A percentile compares a stretch with the other conserved stretches of the same genome.
phyloP scores from a whole-genome alignment of 257 asterid genomes.

The Verbena officinalis region DNA sequence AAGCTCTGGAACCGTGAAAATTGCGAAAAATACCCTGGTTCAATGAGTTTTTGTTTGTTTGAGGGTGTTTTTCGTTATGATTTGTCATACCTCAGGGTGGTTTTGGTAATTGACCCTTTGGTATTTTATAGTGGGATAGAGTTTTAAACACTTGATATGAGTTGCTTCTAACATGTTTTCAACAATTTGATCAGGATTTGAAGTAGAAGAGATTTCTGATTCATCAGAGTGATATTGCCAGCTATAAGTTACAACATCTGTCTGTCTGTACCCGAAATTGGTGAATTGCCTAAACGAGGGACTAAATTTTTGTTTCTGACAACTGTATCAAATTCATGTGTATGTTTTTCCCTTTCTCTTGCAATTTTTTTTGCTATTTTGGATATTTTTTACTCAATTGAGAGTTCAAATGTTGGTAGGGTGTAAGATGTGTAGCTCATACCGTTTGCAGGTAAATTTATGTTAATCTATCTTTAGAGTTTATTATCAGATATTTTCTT shows the following conservation, averaged over 20 bases:
- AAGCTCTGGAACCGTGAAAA: no score
- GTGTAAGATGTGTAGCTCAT: conserved; percentile 14
- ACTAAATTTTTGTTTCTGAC: conserved; percentile 14
- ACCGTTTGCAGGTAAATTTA: conserved; percentile 15
- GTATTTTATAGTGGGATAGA: background rate
- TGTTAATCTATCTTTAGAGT: conserved; percentile 1
- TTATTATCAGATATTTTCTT: background rate
- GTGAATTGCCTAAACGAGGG: conserved; percentile 4
- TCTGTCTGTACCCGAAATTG: background rate
- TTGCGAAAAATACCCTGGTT: no score
- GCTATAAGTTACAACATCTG: background rate
- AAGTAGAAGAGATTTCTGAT: conserved; percentile 37
- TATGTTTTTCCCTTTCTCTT: background rate
- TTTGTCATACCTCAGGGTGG: no score
- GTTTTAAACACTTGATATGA: background rate
- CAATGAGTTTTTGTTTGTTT: no score
- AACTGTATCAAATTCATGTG: conserved; percentile 13
- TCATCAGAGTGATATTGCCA: conserved; percentile 33
- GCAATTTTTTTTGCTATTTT: background rate
- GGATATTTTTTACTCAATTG: conserved; percentile 9
- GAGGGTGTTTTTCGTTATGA: no score
- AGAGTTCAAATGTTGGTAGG: conserved; percentile 3
- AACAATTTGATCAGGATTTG: conserved; percentile 37
- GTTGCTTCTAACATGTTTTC: conserved; percentile 18
- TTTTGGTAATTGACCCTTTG: no score